phyloP scores from a whole-genome alignment of 257 asterid genomes.

The Solanum raphanifolium region DNA sequence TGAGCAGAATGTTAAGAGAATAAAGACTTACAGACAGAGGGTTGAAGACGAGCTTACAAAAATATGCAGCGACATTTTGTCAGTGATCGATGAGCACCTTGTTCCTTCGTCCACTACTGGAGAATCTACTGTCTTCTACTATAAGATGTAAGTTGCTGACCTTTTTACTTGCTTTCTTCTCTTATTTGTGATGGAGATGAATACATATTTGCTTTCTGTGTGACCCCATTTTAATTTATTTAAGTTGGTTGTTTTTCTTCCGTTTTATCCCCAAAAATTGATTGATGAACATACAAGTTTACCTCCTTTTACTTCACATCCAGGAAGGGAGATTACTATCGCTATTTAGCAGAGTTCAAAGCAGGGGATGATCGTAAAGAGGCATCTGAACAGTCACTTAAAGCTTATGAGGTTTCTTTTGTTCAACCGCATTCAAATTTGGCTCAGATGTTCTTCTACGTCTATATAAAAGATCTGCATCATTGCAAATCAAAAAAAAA shows the following conservation, averaged over 20 bases:
- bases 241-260: not conserved
- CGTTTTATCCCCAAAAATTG: not conserved
- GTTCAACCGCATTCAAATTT: not conserved
- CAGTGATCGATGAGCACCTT: constrained; percentile 66
- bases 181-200: not conserved
- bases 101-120: constrained; percentile 65
- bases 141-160: constrained; percentile 50
- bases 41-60: constrained; percentile 73
- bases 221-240: not conserved
- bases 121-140: constrained; percentile 70
- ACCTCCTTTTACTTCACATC: not conserved
- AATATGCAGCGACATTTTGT: constrained; percentile 60
- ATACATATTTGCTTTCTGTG: not conserved
- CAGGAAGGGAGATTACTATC: constrained; percentile 62
- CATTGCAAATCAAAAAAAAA: no score
- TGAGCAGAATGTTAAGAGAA: constrained; percentile 59
- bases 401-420: constrained; percentile 44
- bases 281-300: not conserved
- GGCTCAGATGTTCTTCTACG: not conserved
- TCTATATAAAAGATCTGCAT: not conserved
- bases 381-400: constrained; percentile 47
- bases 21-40: constrained; percentile 46
- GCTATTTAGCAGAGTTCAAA: constrained; percentile 55
- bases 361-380: constrained; percentile 43
- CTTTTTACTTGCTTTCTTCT: not conserved